phyloP scores from a whole-genome alignment of 2,329 filamentous ascomycete genomes.

The Chaetomiaceae sp. region DNA sequence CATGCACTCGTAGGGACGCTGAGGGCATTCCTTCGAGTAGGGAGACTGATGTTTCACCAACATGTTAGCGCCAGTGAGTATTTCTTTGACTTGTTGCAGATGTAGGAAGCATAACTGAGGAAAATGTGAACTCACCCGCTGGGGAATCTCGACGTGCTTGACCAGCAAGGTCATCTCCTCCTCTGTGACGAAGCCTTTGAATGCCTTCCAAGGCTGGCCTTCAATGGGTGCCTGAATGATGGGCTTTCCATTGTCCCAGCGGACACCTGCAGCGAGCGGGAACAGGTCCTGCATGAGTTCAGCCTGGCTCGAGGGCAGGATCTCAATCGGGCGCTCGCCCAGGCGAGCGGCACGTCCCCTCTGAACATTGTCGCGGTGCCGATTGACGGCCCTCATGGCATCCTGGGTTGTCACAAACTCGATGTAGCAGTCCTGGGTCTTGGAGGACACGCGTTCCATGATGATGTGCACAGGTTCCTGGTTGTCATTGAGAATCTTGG shows the following conservation, averaged over 20 bases:
- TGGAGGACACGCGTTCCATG: slow-evolving; percentile 58
- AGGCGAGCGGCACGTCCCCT: slow-evolving; percentile 42
- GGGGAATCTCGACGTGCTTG: slow-evolving; percentile 58
- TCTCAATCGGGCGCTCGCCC: slow-evolving; percentile 52
- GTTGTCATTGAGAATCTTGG: slow-evolving; percentile 48
- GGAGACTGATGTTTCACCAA: slow-evolving; percentile 43
- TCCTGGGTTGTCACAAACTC: slow-evolving; percentile 51
- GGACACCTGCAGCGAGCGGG: slow-evolving; percentile 50
- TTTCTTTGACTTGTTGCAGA: no score
- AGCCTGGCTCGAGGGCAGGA: slow-evolving; percentile 52
- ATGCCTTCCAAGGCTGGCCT: slow-evolving; percentile 44
- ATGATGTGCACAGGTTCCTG: slow-evolving; percentile 58
- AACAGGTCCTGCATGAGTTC: slow-evolving; percentile 59
- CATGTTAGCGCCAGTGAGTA: not conserved
- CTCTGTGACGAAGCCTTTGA: slow-evolving; percentile 55
- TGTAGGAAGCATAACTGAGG: not conserved
- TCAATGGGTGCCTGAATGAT: slow-evolving; percentile 32
- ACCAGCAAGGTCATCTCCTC: slow-evolving; percentile 61
- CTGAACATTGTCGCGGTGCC: slow-evolving; percentile 35
- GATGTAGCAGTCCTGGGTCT: slow-evolving; percentile 58
- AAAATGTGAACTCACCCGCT: slow-evolving; percentile 48
- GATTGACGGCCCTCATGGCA: slow-evolving; percentile 48
- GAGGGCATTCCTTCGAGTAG: slow-evolving; percentile 56
- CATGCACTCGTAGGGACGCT: slow-evolving; percentile 61
- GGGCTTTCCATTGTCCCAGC: slow-evolving; percentile 49